phyloP scores from a whole-genome alignment of 2,329 filamentous ascomycete species.

The Trichoderma harzianum region DNA sequence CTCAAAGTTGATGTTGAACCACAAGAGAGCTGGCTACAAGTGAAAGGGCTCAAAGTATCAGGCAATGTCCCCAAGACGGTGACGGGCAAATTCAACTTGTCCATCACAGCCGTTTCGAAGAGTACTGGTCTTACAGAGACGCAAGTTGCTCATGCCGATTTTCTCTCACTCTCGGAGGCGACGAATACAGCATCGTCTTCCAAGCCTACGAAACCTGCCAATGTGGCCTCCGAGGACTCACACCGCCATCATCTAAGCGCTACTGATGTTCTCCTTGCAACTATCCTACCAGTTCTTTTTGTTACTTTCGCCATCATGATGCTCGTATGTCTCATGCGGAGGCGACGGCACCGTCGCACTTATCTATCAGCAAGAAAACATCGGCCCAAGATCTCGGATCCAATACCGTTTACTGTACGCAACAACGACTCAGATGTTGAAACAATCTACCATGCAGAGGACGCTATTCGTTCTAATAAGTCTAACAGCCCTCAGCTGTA shows the following conservation, averaged over 20 bases:
- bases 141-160: conserved; percentile 35
- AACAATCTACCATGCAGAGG: conserved; percentile 26
- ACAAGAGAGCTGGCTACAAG: conserved; percentile 42
- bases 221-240: conserved; percentile 18
- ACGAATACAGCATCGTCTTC: conserved; percentile 25
- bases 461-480: conserved; percentile 17
- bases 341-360: conserved; percentile 28
- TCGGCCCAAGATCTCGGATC: conserved; percentile 33
- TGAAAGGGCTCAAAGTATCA: conserved; percentile 37
- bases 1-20: conserved; percentile 38
- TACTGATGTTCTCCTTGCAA: conserved; percentile 40
- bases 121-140: conserved; percentile 35
- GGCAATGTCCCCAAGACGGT: conserved; percentile 40
- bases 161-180: conserved; percentile 30
- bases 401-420: conserved; percentile 29
- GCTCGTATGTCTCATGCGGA: conserved; percentile 34
- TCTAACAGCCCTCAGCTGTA: conserved; percentile 20
- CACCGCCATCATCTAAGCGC: conserved; percentile 28
- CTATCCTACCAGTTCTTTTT: conserved; percentile 42
- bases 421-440: conserved; percentile 27
- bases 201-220: conserved; percentile 23
- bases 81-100: conserved; percentile 31
- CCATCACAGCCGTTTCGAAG: conserved; percentile 34
- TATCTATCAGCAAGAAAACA: conserved; percentile 29
- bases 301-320: conserved; percentile 34